Evolutionary conservation across 768 basidiomycete species (phyloP).

Genomic region (Amanita pseudoporphyria): DNA sequence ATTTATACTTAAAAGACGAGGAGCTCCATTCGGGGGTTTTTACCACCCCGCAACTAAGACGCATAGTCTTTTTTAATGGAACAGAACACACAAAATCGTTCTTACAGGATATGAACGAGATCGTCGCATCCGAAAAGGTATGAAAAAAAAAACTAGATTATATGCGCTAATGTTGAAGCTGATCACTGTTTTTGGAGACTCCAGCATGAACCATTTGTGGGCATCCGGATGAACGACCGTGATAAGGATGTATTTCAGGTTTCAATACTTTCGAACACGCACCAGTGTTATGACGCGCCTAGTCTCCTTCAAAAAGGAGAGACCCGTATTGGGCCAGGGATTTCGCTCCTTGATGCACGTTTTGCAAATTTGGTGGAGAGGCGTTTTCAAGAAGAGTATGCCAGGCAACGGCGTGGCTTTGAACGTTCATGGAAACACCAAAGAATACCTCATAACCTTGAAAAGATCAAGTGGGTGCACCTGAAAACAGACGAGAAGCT

Average conservation of each 20-base stretch:
- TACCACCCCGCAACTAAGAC: not conserved
- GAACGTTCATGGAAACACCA: not conserved
- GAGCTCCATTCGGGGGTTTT: not conserved
- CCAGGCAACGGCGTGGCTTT: not conserved
- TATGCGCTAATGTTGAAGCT: not conserved
- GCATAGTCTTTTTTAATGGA: not conserved
- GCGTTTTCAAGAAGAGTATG: not conserved
- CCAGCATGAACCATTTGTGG: not conserved
- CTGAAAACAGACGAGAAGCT: not conserved
- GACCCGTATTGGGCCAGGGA: not conserved
- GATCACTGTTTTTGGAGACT: not conserved
- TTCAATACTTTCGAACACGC: not conserved
- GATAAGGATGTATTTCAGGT: not conserved
- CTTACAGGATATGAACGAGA: not conserved
- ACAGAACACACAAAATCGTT: not conserved
- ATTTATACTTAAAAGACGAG: not conserved
- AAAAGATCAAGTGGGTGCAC: not conserved
- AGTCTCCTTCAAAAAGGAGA: not conserved
- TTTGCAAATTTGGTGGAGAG: not conserved
- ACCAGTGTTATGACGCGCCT: not conserved
- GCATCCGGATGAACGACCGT: not conserved
- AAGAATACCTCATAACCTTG: not conserved
- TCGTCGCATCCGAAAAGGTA: not conserved
- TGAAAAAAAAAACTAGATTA: no score
- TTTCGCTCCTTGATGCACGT: not conserved